Conservation (phyloP, 192 early-diverging fungal species). For the Backusella australiensis region DNA sequence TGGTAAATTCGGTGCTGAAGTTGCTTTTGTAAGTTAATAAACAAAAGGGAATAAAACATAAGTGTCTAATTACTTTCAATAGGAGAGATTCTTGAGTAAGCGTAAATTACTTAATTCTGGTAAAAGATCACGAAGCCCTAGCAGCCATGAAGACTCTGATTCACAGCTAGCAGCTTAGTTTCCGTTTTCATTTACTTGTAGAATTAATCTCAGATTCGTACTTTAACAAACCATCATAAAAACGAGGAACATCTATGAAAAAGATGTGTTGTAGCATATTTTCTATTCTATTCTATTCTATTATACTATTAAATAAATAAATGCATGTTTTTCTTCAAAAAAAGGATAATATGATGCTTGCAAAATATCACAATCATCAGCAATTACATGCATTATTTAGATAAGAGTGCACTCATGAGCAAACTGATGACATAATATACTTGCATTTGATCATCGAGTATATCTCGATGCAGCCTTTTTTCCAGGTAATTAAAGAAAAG, state of each 20-base stretch:
- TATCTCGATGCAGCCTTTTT: too few relatives aligned
- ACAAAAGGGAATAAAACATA: neutral
- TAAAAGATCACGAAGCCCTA: neutral
- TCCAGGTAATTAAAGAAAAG: too few relatives aligned
- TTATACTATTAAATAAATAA: neutral
- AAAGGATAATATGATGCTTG: too few relatives aligned
- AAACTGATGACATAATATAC: too few relatives aligned
- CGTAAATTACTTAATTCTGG: slow-evolving; percentile 2
- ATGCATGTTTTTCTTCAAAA: neutral
- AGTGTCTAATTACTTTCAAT: neutral
- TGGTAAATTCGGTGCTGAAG: slow-evolving; percentile 62
- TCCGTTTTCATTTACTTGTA: neutral
- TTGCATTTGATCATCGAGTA: too few relatives aligned
- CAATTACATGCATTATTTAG: too few relatives aligned
- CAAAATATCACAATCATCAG: too few relatives aligned
- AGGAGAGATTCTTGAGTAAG: slow-evolving; percentile 10
- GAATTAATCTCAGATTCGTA: neutral
- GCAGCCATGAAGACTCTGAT: slow-evolving; percentile 3
- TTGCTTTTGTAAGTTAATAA: slow-evolving; percentile 39
- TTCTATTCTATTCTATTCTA: neutral
- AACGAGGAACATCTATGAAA: neutral
- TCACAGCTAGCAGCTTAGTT: neutral
- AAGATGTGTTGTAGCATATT: neutral
- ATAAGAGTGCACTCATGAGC: too few relatives aligned
- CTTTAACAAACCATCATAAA: neutral